Evolutionary conservation across 2,329 filamentous ascomycete genomes (phyloP).

Genomic region (Passalora sequoiae): DNA sequence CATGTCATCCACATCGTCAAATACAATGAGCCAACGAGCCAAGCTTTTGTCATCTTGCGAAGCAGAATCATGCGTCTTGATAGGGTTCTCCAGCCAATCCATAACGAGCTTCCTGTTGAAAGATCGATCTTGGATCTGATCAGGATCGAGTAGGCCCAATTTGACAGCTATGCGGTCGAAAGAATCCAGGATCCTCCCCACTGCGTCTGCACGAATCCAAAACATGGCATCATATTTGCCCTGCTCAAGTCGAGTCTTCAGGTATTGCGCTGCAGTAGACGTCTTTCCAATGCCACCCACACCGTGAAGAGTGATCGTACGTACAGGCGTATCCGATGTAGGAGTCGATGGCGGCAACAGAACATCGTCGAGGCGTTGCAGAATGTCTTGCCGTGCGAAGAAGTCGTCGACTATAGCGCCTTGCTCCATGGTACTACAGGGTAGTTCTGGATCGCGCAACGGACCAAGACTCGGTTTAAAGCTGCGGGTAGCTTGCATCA

Average conservation of each 20-base stretch:
- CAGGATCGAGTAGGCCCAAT: neutral
- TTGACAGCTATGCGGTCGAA: constrained; percentile 2
- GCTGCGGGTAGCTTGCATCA: no score
- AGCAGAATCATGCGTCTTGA: no score
- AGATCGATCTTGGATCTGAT: neutral
- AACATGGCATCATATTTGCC: constrained; percentile 7
- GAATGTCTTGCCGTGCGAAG: no score
- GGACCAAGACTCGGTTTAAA: no score
- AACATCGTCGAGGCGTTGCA: no score
- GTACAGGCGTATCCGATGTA: no score
- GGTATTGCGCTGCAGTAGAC: constrained; percentile 6
- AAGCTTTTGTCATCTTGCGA: no score
- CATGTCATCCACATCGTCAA: constrained; percentile 3
- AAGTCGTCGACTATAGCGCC: no score
- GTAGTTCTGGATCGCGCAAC: no score
- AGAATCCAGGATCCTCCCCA: constrained; percentile 4
- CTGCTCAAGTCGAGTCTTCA: neutral
- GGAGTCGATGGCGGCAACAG: no score
- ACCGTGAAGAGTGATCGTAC: constrained; percentile 4
- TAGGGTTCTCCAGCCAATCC: constrained; percentile 1
- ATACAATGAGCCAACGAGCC: constrained; percentile 6
- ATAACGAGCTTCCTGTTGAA: constrained; percentile 4
- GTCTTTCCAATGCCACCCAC: constrained; percentile 10
- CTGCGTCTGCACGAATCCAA: constrained; percentile 8
- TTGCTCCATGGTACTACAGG: no score